Conservation (phyloP, 2,329 filamentous ascomycete species). For the Colletotrichum plurivorum region DNA sequence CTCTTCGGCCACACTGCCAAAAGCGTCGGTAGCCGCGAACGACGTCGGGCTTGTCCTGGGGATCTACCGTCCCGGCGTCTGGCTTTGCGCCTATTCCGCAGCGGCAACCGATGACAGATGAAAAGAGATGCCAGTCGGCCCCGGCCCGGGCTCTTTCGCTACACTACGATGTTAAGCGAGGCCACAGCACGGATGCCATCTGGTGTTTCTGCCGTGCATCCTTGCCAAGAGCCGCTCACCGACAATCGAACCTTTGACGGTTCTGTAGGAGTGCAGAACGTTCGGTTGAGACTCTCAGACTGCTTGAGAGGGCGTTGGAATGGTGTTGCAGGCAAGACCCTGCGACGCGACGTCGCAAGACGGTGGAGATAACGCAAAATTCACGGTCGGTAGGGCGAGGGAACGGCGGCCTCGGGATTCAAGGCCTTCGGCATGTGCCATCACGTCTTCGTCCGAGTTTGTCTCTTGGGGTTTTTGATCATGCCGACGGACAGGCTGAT, state of each 20-base stretch:
- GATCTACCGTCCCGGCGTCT: constrained; percentile 6
- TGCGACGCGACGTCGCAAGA: constrained; percentile 23
- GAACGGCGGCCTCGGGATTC: neutral
- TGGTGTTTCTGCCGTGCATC: constrained; percentile 6
- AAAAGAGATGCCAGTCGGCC: neutral
- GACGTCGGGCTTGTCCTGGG: neutral
- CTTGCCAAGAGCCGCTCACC: neutral
- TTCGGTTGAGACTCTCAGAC: no score
- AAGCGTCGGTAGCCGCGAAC: constrained; percentile 20
- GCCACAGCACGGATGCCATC: constrained; percentile 32
- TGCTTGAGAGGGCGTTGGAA: neutral
- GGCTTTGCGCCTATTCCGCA: neutral
- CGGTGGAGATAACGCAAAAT: constrained; percentile 20
- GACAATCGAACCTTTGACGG: no score
- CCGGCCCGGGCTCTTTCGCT: neutral
- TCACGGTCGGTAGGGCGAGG: neutral
- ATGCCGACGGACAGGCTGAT: neutral
- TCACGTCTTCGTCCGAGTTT: neutral
- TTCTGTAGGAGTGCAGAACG: no score
- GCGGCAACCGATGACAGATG: neutral
- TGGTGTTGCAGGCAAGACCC: constrained; percentile 16
- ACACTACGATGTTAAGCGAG: no score
- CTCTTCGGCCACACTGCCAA: constrained; percentile 28
- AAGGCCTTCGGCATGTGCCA: constrained; percentile 4
- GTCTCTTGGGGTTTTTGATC: neutral